A percentile compares a stretch with the other conserved stretches of the same genome.
Conservation (phyloP, 331 rosid species). For the Prunus yedoensis region DNA sequence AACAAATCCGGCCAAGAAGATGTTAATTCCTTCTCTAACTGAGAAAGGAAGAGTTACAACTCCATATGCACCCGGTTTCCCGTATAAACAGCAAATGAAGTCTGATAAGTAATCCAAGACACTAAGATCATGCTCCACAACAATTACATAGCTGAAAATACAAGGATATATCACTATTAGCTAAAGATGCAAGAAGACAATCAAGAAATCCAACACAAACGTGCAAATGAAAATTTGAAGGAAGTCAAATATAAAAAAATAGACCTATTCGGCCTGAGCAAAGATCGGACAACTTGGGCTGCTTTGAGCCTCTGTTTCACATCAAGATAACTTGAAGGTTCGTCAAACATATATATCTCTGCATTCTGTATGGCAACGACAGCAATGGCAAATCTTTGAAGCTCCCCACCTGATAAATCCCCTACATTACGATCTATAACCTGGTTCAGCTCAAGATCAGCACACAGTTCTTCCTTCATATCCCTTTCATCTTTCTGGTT, state of each 20-base stretch:
- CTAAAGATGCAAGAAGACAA: slow-evolving; percentile 7
- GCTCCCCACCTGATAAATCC: slow-evolving; percentile 94
- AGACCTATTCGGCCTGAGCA: slow-evolving; percentile 86
- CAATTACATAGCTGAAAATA: slow-evolving; percentile 85
- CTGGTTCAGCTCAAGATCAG: slow-evolving; percentile 82
- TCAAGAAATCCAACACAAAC: neutral
- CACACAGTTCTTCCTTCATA: slow-evolving; percentile 62
- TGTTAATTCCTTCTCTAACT: slow-evolving; percentile 95
- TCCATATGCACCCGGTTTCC: slow-evolving; percentile 98
- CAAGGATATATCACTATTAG: slow-evolving; percentile 19
- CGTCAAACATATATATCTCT: slow-evolving; percentile 93
- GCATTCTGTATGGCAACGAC: slow-evolving; percentile 92
- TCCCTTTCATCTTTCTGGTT: slow-evolving; percentile 80
- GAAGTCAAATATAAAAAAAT: slow-evolving; percentile 10
- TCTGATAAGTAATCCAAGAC: slow-evolving; percentile 94
- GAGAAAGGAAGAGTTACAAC: slow-evolving; percentile 97
- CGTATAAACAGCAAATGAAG: slow-evolving; percentile 92
- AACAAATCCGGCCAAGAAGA: slow-evolving; percentile 93
- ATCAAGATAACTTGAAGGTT: slow-evolving; percentile 93
- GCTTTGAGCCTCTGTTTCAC: slow-evolving; percentile 91
- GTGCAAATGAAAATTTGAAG: neutral
- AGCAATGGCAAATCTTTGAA: slow-evolving; percentile 95
- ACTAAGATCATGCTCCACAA: slow-evolving; percentile 95
- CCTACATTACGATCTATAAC: slow-evolving; percentile 91
- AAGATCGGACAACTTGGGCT: slow-evolving; percentile 84